Evolutionary conservation across 805 yeast species (phyloP), one percentile per base, ranked within the genome.

Genomic region (Osmozyma mogii): DNA sequence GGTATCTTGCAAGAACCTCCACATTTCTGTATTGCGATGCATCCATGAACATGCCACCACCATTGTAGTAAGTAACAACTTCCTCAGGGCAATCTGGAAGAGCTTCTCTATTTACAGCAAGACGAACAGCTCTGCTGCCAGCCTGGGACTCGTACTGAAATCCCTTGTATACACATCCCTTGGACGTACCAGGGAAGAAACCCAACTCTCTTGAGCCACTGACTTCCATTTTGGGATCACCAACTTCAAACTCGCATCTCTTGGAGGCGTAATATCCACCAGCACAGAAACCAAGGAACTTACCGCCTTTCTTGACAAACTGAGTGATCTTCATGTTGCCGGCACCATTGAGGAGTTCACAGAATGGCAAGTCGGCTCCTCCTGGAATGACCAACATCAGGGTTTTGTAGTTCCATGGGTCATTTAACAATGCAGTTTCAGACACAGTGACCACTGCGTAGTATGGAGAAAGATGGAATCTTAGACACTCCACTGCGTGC

Each of bases 281-380:
- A 7, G 99, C 92, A 57, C 99, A 92, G 39, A 92, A 74, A 0
- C 98, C 98, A 13, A 89, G 53, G 46, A 62, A 85, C 28, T 65
- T 61, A 2, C 99, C 99, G 17, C 97, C 98, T 31, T 65, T 62
- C 17, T 75, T 62, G 1, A 85, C 85, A 41, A 67, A 85, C 28
- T 72, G 72, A 16, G 58, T 52, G 37, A 85, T 83, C 22, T 65
- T 60, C 7, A 57, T 45, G 44, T 79, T 83, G 0, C 87, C 84
- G 2, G 54, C 56, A 1, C 94, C 89, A 45, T 80, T 77, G 38
- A 94, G 68, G 4, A 69, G 72, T 30, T 67, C 62, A 39, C 95
- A 84, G 41, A 79, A 74, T 0, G 96, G 96, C 29, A 85, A 58
- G 50, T 92, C 98, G 1, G 97, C 96, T 6, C 99, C 99, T 4